These are phyloP conservation scores for Mercurialis annua DNA, from an alignment of 345 rosid genomes.

Conservation along the genomic window DNA sequence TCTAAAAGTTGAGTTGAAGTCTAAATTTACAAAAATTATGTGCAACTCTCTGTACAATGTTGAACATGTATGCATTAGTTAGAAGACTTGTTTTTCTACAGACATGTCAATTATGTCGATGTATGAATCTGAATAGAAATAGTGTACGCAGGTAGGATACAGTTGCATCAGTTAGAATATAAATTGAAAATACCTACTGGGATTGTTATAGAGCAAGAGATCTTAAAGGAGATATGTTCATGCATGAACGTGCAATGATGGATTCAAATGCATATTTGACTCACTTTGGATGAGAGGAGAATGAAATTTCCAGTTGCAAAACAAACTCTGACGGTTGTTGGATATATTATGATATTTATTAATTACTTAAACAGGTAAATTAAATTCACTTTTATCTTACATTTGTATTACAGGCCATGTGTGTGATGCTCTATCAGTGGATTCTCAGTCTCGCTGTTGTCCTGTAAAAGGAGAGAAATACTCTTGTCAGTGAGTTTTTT, in stretches of 20 bases:
- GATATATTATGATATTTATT: not conserved
- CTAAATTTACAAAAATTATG: not conserved
- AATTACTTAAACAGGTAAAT: not conserved
- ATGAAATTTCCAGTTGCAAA: not conserved
- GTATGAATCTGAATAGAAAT: not conserved
- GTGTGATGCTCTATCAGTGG: slow-evolving; percentile 76
- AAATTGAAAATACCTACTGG: not conserved
- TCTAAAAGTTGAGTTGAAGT: not conserved
- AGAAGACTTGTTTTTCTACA: not conserved
- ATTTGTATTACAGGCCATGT: slow-evolving; percentile 56
- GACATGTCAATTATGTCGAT: no score
- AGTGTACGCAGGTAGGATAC: not conserved
- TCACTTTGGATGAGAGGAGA: not conserved
- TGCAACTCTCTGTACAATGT: not conserved
- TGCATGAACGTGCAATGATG: not conserved
- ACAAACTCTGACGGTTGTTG: not conserved
- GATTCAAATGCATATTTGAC: not conserved
- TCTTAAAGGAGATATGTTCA: not conserved
- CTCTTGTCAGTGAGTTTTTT: slow-evolving; percentile 85
- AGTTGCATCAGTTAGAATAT: not conserved
- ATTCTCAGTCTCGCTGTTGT: slow-evolving; percentile 75
- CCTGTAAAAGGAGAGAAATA: slow-evolving; percentile 77
- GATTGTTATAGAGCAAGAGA: not conserved
- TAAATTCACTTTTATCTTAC: not conserved
- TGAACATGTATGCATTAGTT: not conserved